These are phyloP conservation scores for Chaetomium strumarium DNA, from an alignment of 2,329 filamentous ascomycete species.

Conservation along the genomic window DNA sequence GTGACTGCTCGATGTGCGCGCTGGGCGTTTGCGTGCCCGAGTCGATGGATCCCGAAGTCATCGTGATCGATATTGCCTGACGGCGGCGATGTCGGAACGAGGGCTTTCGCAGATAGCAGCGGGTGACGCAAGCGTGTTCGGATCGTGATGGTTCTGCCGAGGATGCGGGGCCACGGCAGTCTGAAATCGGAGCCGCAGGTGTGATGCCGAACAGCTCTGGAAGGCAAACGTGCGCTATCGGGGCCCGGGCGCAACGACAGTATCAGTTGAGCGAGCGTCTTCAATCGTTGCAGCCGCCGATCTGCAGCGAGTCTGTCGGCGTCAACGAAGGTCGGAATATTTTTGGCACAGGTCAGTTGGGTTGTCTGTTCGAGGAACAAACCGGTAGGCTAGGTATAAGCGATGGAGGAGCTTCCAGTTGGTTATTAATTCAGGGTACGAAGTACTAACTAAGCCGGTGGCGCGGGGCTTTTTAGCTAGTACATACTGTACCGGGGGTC, in stretches of 20 bases:
- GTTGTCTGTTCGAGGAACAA: neutral
- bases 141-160: constrained; percentile 1
- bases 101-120: neutral
- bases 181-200: neutral
- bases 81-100: neutral
- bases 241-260: neutral
- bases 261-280: neutral
- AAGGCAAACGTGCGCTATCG: neutral
- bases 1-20: neutral
- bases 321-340: neutral
- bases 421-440: too few species aligned
- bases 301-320: neutral
- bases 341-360: neutral
- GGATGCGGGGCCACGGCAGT: constrained; percentile 18
- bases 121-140: constrained; percentile 5
- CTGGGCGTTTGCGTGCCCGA: constrained; percentile 14
- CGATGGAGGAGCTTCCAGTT: too few species aligned
- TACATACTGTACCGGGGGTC: too few species aligned
- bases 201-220: neutral
- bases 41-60: constrained; percentile 9
- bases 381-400: too few species aligned
- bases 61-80: neutral
- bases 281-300: constrained; percentile 1
- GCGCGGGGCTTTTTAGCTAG: too few species aligned
- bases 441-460: too few species aligned